These are phyloP conservation scores for Coemansia reversa DNA, from an alignment of 192 early-diverging fungal species.

Conservation along the genomic window DNA sequence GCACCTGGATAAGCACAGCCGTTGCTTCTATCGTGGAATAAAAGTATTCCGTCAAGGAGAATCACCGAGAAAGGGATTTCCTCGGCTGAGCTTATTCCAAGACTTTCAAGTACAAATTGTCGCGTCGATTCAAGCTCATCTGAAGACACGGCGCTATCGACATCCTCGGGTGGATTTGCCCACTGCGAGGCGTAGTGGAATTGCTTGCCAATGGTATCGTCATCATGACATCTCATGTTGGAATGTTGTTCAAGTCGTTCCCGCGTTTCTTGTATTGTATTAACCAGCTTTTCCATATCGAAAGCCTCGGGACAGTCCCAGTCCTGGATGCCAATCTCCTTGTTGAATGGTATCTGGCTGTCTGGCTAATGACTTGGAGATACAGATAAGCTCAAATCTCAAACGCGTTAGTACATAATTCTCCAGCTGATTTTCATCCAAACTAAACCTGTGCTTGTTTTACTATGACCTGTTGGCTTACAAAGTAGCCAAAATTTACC, in stretches of 20 bases:
- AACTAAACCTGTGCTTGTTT: too few species aligned
- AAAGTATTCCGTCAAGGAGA: slow-evolving; percentile 75
- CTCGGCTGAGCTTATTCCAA: slow-evolving; percentile 12
- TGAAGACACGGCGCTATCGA: slow-evolving; percentile 23
- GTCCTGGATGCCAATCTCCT: slow-evolving; percentile 58
- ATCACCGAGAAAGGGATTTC: slow-evolving; percentile 31
- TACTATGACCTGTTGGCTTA: not conserved
- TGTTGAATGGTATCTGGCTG: slow-evolving; percentile 63
- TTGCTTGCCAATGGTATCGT: not conserved
- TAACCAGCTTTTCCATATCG: slow-evolving; percentile 52
- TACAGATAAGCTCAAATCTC: not conserved
- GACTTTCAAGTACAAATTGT: not conserved
- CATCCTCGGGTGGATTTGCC: slow-evolving; percentile 47
- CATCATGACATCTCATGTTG: not conserved
- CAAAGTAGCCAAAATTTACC: slow-evolving; percentile 17
- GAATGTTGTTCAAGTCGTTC: not conserved
- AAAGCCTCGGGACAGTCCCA: slow-evolving; percentile 80
- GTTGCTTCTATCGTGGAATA: slow-evolving; percentile 59
- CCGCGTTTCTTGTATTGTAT: slow-evolving; percentile 13
- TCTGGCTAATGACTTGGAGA: slow-evolving; percentile 45
- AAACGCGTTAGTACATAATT: not conserved
- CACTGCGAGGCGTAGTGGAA: slow-evolving; percentile 43
- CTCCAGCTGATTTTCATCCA: not conserved
- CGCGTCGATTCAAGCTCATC: slow-evolving; percentile 11
- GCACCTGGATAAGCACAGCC: slow-evolving; percentile 42